Evolutionary conservation across 1,139 yeast genomes (phyloP).

Genomic region (Sugiyamaella grinbergsii): DNA sequence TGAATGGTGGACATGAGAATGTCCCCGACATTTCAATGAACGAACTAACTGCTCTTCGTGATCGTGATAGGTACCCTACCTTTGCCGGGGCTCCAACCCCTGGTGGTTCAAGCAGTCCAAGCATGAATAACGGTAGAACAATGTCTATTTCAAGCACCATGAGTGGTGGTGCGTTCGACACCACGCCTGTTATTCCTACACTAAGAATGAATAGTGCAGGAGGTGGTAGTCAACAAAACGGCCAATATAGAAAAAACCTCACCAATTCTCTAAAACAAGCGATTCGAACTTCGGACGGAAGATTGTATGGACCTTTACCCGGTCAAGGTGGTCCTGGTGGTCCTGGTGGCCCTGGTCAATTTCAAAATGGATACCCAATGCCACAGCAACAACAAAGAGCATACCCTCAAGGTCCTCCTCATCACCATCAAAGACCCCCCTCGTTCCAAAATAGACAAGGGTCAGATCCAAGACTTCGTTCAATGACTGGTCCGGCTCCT

Average conservation of each 20-base stretch:
- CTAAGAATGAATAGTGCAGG: slow-evolving; percentile 27
- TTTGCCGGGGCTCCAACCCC: slow-evolving; percentile 30
- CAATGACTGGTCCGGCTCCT: slow-evolving; percentile 20
- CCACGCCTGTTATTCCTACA: slow-evolving; percentile 44
- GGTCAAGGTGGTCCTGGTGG: slow-evolving; percentile 24
- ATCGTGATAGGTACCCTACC: slow-evolving; percentile 43
- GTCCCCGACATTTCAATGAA: slow-evolving; percentile 32
- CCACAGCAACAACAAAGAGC: slow-evolving; percentile 14
- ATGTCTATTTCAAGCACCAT: slow-evolving; percentile 40
- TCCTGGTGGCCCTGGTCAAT: slow-evolving; percentile 2
- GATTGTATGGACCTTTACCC: slow-evolving; percentile 22
- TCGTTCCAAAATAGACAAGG: slow-evolving; percentile 7
- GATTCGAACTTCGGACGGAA: slow-evolving; percentile 33
- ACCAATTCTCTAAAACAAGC: slow-evolving; percentile 37
- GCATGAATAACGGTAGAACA: slow-evolving; percentile 32
- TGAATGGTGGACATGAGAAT: slow-evolving; percentile 24
- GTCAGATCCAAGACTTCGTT: slow-evolving; percentile 18
- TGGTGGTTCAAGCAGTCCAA: slow-evolving; percentile 12
- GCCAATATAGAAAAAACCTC: slow-evolving; percentile 41
- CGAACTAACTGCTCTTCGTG: slow-evolving; percentile 36
- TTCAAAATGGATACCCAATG: slow-evolving; percentile 9
- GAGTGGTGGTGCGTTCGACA: slow-evolving; percentile 39
- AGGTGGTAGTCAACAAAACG: slow-evolving; percentile 21
- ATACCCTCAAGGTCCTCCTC: slow-evolving; percentile 3
- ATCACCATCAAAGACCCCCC: slow-evolving; percentile 9